Evolutionary conservation across 768 basidiomycete genomes (phyloP), one percentile per base, ranked within the genome.

Genomic region (Imleria badia): DNA sequence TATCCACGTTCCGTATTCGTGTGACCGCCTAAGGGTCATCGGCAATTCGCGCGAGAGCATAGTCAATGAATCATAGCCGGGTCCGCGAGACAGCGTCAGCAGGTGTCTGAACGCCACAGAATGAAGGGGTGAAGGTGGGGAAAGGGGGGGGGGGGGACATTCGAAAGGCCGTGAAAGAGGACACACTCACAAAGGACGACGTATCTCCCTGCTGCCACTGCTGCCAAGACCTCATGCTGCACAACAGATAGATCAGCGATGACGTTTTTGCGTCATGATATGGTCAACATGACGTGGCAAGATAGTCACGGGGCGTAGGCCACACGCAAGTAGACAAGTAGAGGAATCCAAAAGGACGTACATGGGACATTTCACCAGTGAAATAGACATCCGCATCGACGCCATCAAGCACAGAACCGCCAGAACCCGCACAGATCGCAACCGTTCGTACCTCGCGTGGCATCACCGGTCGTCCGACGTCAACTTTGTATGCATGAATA

Each of bases 1-100:
- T 92, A 98, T 0, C 93, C 93, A 31, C 95, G 89, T 74, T 98
- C 96, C 41, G 95, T 95, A 72, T 94, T 94, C 15, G 92, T 89
- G 73, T 98, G 96, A 17, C 91, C 91, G 67, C 89, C 90, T 91
- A 60, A 36, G 26, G 53, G 58, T 52, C 54, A 30, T 60, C 66
- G 59, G 61, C 59, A 54, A 66, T 56, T 56, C 20, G 50, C 52
- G 48, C 61, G 36, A 35, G 45, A 45, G 52, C 17, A 48, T 1
- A 12, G 34, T 19, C 50, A 55, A 42, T 20, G 14, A 9, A 40
- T 49, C 43, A 51, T 40, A 39, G 33, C 58, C 66, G 64, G 61
- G 19, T 51, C 54, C 66, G 45, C 46, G 44, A 46, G 52, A 40
- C 31, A 48, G 47, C 38, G 49, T 61, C 48, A 58, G 55, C 52